phyloP scores from a whole-genome alignment of 2,329 filamentous ascomycete species.

The Microascus cirrosus region DNA sequence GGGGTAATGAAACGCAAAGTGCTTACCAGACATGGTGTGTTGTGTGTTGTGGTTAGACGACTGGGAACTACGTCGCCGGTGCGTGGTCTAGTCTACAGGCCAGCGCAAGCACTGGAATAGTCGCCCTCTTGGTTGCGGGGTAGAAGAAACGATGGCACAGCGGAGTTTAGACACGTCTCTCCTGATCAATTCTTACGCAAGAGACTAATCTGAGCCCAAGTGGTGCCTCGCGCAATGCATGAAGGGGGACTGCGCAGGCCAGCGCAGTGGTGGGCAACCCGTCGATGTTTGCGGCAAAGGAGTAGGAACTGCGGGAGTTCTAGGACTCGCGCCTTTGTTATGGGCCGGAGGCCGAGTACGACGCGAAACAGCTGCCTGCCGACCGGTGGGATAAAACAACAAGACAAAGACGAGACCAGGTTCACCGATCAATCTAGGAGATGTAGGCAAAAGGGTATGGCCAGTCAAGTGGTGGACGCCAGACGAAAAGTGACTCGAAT shows the following conservation, averaged over 20 bases:
- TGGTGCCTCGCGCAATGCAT: constrained; percentile 1
- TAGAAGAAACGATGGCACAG: background rate
- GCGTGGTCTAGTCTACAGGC: background rate
- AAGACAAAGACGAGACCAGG: background rate
- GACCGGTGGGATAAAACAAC: background rate
- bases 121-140: background rate
- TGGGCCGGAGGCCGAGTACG: background rate
- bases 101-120: background rate
- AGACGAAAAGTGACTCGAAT: background rate
- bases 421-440: background rate
- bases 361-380: background rate
- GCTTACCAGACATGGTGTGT: constrained; percentile 5
- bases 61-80: constrained; percentile 3
- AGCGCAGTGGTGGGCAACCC: background rate
- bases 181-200: constrained; percentile 5
- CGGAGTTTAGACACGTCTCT: background rate
- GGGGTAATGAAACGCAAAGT: background rate
- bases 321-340: background rate
- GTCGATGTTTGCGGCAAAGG: background rate
- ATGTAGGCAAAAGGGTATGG: background rate
- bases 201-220: constrained; percentile 2
- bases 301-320: background rate
- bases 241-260: background rate
- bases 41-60: background rate
- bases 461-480: background rate